Conservation (phyloP, 345 rosid genomes). For the Arabis hirsuta region DNA sequence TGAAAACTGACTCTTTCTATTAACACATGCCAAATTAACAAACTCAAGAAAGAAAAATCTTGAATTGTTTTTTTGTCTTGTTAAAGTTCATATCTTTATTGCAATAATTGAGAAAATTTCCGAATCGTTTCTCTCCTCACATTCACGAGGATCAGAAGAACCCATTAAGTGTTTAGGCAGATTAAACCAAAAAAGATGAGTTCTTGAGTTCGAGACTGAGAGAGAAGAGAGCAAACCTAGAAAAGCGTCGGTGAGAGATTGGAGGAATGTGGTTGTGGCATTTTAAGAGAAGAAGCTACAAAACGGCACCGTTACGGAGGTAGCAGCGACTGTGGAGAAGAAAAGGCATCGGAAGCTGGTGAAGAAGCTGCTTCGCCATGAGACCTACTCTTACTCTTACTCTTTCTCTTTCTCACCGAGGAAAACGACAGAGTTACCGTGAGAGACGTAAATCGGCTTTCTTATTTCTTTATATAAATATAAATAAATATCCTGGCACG, state of each 20-base stretch:
- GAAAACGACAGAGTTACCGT: conserved; percentile 53
- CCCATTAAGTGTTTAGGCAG: neutral
- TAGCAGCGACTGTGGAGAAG: conserved; percentile 30
- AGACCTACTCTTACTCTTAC: conserved; percentile 24
- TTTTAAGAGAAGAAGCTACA: conserved; percentile 28
- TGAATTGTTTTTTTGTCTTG: conserved; percentile 18
- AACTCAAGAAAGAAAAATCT: neutral
- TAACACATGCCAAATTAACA: conserved; percentile 23
- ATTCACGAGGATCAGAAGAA: neutral
- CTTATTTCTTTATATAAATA: conserved; percentile 22
- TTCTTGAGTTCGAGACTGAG: conserved; percentile 24
- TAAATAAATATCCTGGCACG: conserved; percentile 20
- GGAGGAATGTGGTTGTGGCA: conserved; percentile 31
- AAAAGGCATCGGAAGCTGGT: conserved; percentile 39
- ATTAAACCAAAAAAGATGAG: conserved; percentile 12
- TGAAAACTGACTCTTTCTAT: conserved; percentile 31
- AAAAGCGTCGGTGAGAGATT: conserved; percentile 45
- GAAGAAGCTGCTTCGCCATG: conserved; percentile 54
- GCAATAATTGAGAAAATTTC: neutral
- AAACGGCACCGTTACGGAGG: conserved; percentile 46
- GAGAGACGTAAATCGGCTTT: conserved; percentile 36
- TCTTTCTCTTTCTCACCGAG: conserved; percentile 20
- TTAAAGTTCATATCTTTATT: conserved; percentile 37
- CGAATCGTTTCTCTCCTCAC: conserved; percentile 4
- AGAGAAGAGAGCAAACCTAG: conserved; percentile 18